phyloP scores from a whole-genome alignment of 1,139 yeast species.

The Yamadazyma conglobata region DNA sequence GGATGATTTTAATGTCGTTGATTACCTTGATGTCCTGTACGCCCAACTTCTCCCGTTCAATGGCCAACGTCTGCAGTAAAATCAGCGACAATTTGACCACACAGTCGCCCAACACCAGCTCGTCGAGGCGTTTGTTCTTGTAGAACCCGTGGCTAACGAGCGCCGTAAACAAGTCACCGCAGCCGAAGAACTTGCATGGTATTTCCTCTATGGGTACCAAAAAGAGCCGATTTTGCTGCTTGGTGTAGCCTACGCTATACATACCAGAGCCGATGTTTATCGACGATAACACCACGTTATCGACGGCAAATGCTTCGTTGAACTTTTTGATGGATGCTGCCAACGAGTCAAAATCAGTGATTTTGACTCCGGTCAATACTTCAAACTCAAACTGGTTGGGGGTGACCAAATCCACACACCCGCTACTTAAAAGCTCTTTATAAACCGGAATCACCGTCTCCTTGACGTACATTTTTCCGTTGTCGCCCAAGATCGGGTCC shows the following conservation, averaged over 20 bases:
- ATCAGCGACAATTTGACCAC: slow-evolving; percentile 29
- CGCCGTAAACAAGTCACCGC: slow-evolving; percentile 46
- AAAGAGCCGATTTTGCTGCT: slow-evolving; percentile 16
- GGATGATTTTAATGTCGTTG: slow-evolving; percentile 25
- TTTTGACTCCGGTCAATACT: slow-evolving; percentile 53
- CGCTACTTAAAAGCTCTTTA: slow-evolving; percentile 46
- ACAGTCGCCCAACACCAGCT: slow-evolving; percentile 25
- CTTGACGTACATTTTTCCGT: slow-evolving; percentile 77
- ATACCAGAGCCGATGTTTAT: slow-evolving; percentile 25
- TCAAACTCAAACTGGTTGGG: slow-evolving; percentile 94
- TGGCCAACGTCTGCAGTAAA: slow-evolving; percentile 24
- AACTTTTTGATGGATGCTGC: slow-evolving; percentile 44
- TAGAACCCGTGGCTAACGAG: slow-evolving; percentile 34
- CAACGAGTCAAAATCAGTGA: slow-evolving; percentile 41
- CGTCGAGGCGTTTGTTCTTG: slow-evolving; percentile 18
- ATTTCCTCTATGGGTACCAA: slow-evolving; percentile 30
- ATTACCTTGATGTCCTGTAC: slow-evolving; percentile 18
- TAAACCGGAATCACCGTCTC: slow-evolving; percentile 67
- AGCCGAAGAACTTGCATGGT: slow-evolving; percentile 39
- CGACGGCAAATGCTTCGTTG: slow-evolving; percentile 50
- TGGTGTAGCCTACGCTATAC: slow-evolving; percentile 33
- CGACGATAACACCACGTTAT: slow-evolving; percentile 60
- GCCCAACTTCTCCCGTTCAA: slow-evolving; percentile 18
- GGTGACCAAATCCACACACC: slow-evolving; percentile 64
- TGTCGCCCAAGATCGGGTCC: slow-evolving; percentile 96